Evolutionary conservation across 352 stramenopile species (phyloP).

Genomic region (Phytophthora pinifolia): DNA sequence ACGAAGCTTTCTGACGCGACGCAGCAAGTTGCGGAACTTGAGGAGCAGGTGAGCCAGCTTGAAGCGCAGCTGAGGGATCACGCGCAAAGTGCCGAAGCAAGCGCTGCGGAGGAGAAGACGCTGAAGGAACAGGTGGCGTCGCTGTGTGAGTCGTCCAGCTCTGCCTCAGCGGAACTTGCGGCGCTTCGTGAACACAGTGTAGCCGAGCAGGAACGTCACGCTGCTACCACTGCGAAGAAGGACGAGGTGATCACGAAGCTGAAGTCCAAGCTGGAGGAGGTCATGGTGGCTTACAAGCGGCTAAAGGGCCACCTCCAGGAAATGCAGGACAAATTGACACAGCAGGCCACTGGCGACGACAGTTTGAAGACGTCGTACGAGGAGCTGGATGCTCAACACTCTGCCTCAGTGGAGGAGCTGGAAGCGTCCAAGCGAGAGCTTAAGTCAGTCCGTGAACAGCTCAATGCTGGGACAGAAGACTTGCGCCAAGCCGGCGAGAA

Average conservation of each 20-base stretch:
- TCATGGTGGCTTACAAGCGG: slow-evolving; percentile 62
- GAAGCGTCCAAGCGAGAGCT: slow-evolving; percentile 36
- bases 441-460: slow-evolving; percentile 18
- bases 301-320: slow-evolving; percentile 50
- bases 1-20: slow-evolving; percentile 5
- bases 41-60: slow-evolving; percentile 21
- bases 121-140: slow-evolving; percentile 27
- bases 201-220: slow-evolving; percentile 17
- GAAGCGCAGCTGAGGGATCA: slow-evolving; percentile 21
- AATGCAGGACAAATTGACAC: slow-evolving; percentile 41
- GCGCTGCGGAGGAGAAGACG: slow-evolving; percentile 14
- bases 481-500: slow-evolving; percentile 17
- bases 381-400: slow-evolving; percentile 25
- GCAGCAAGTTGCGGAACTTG: slow-evolving; percentile 17
- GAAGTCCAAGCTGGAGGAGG: slow-evolving; percentile 62
- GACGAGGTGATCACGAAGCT: slow-evolving; percentile 57
- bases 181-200: slow-evolving; percentile 19
- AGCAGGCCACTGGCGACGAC: slow-evolving; percentile 36
- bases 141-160: slow-evolving; percentile 17
- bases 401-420: slow-evolving; percentile 24
- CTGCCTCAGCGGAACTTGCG: slow-evolving; percentile 17
- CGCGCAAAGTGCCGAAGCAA: slow-evolving; percentile 10
- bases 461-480: slow-evolving; percentile 13
- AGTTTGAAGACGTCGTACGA: slow-evolving; percentile 27
- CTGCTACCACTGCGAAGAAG: slow-evolving; percentile 21